These are phyloP conservation scores for Coleophoma eucalyptorum DNA, from an alignment of 2,329 filamentous ascomycete species.

Conservation along the genomic window DNA sequence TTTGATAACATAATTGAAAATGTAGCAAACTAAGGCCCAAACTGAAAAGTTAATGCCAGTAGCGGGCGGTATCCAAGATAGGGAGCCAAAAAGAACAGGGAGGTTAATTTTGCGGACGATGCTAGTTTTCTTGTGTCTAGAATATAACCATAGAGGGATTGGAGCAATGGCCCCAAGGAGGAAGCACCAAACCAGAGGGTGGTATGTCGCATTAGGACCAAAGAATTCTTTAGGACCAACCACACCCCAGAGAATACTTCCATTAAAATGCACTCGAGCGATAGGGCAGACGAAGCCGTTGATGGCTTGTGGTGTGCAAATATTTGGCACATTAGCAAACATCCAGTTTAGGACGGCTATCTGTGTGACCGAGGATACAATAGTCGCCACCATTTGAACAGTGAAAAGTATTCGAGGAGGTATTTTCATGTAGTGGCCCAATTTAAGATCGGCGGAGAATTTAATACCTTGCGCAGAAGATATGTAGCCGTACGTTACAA, in stretches of 20 bases:
- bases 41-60: conserved; percentile 85
- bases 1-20: conserved; percentile 77
- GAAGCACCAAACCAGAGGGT: conserved; percentile 77
- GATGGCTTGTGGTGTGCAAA: conserved; percentile 77
- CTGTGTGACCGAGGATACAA: conserved; percentile 76
- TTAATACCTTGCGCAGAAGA: conserved; percentile 86
- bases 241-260: conserved; percentile 85
- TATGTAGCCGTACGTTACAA: conserved; percentile 88
- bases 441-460: conserved; percentile 81
- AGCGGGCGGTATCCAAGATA: conserved; percentile 84
- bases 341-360: conserved; percentile 89
- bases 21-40: conserved; percentile 79
- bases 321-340: conserved; percentile 70
- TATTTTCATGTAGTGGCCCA: conserved; percentile 87
- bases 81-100: conserved; percentile 76
- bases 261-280: conserved; percentile 85
- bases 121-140: conserved; percentile 52
- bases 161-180: conserved; percentile 72
- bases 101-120: conserved; percentile 75
- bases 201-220: conserved; percentile 69
- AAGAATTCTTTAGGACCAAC: conserved; percentile 83
- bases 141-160: conserved; percentile 69
- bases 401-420: conserved; percentile 74
- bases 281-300: conserved; percentile 88
- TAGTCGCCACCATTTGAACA: conserved; percentile 73